phyloP scores from a whole-genome alignment of 768 basidiomycete species.

The Boletus barrowsii region DNA sequence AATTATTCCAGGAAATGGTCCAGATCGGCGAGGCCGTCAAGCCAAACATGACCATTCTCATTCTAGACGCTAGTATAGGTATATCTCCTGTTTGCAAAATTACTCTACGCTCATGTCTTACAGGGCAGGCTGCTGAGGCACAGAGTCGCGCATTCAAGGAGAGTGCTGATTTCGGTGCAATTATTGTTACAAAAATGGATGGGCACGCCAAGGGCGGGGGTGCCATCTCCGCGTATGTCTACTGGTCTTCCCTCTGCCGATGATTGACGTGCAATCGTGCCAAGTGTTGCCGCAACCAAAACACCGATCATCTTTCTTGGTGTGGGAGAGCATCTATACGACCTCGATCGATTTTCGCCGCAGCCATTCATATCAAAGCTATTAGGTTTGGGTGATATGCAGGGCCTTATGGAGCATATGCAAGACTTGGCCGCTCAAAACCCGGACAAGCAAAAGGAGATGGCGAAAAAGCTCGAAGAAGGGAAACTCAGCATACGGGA shows the following conservation, averaged over 20 bases:
- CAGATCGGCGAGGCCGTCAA: constrained; percentile 92
- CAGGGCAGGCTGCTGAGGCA: constrained; percentile 95
- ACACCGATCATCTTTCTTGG: constrained; percentile 99
- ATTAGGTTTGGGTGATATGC: constrained; percentile 92
- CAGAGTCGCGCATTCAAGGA: constrained; percentile 98
- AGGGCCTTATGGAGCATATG: constrained; percentile 98
- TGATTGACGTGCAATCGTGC: constrained; percentile 9
- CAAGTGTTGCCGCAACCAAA: constrained; percentile 94
- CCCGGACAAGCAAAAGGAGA: constrained; percentile 96
- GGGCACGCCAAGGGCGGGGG: constrained; percentile 99
- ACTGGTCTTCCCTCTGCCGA: background rate
- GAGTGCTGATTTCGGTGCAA: constrained; percentile 94
- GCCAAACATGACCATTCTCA: constrained; percentile 93
- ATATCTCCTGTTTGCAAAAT: background rate
- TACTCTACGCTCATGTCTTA: background rate
- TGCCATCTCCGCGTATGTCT: constrained; percentile 92
- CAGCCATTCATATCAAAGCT: constrained; percentile 97
- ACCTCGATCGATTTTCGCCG: constrained; percentile 93
- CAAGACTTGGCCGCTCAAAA: constrained; percentile 92
- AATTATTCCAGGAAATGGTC: constrained; percentile 97
- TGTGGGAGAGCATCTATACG: constrained; percentile 95
- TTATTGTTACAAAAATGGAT: constrained; percentile 99
- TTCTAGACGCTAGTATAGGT: constrained; percentile 97
- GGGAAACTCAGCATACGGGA: constrained; percentile 96
- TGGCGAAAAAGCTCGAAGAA: constrained; percentile 96